Evolutionary conservation across 2,329 filamentous ascomycete genomes (phyloP).

Genomic region (Fusarium nematophilum): DNA sequence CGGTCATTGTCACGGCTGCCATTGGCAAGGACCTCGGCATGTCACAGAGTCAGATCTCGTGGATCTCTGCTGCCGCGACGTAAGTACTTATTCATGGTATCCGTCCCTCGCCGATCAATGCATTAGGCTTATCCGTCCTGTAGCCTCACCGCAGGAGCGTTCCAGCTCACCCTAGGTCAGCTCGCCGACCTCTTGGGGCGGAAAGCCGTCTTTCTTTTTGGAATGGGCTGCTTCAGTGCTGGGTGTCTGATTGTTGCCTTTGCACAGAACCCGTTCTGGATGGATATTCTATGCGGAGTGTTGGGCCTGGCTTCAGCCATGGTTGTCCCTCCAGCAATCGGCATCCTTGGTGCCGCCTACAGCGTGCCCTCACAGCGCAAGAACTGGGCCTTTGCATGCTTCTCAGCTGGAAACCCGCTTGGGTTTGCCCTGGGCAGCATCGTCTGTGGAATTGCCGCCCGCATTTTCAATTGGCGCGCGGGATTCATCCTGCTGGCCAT

Average conservation of each 20-base stretch:
- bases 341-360: slow-evolving; percentile 73
- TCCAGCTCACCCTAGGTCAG: slow-evolving; percentile 69
- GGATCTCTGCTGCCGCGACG: slow-evolving; percentile 73
- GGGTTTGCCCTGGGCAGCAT: slow-evolving; percentile 61
- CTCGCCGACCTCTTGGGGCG: slow-evolving; percentile 28
- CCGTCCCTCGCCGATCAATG: neutral
- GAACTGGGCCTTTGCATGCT: slow-evolving; percentile 73
- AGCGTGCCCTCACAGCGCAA: slow-evolving; percentile 70
- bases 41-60: slow-evolving; percentile 74
- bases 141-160: slow-evolving; percentile 68
- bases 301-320: slow-evolving; percentile 73
- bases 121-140: neutral
- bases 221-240: slow-evolving; percentile 36
- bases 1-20: slow-evolving; percentile 71
- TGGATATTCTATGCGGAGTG: slow-evolving; percentile 69
- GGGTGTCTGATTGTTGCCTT: slow-evolving; percentile 37
- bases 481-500: slow-evolving; percentile 71
- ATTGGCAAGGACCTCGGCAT: slow-evolving; percentile 70
- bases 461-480: slow-evolving; percentile 72
- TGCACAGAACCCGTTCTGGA: slow-evolving; percentile 39
- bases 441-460: slow-evolving; percentile 70
- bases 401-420: slow-evolving; percentile 57
- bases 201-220: slow-evolving; percentile 28
- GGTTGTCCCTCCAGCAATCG: slow-evolving; percentile 72
- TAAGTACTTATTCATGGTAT: slow-evolving; percentile 15